These are phyloP conservation scores for Boehmeria nivea DNA, from an alignment of 306 rosid species.

Conservation along the genomic window DNA sequence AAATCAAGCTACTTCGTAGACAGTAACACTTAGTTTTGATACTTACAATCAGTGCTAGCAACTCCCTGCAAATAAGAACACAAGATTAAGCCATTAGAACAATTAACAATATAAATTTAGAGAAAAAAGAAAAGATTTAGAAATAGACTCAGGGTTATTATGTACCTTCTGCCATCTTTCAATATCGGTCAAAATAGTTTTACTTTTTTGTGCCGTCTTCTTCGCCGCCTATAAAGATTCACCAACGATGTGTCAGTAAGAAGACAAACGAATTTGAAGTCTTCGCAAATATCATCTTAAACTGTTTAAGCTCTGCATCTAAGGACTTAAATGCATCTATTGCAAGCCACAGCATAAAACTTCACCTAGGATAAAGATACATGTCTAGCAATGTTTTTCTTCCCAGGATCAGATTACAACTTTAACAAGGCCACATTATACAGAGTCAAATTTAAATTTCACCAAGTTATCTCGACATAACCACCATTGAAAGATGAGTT, in stretches of 20 bases:
- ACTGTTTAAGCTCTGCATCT: no score
- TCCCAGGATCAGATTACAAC: no score
- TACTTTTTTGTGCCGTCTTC: slow-evolving; percentile 85
- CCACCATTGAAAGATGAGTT: no score
- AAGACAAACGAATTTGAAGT: background rate
- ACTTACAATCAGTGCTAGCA: slow-evolving; percentile 88
- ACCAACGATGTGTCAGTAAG: background rate
- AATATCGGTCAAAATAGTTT: slow-evolving; percentile 79
- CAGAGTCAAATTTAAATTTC: no score
- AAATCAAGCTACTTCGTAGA: background rate
- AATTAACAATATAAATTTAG: background rate
- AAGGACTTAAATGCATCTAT: no score
- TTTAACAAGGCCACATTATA: background rate
- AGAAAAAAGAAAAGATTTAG: background rate
- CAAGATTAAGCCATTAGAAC: slow-evolving; percentile 16
- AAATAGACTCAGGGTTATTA: slow-evolving; percentile 7
- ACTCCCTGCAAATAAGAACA: slow-evolving; percentile 65
- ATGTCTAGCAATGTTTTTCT: no score
- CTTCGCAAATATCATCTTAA: background rate
- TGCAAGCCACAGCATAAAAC: no score
- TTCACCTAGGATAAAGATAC: no score
- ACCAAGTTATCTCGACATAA: no score
- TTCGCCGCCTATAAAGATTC: slow-evolving; percentile 69
- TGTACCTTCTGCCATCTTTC: slow-evolving; percentile 98
- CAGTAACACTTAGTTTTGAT: slow-evolving; percentile 3